Conservation (phyloP, 768 basidiomycete species). For the Sistotremastrum suecicum region DNA sequence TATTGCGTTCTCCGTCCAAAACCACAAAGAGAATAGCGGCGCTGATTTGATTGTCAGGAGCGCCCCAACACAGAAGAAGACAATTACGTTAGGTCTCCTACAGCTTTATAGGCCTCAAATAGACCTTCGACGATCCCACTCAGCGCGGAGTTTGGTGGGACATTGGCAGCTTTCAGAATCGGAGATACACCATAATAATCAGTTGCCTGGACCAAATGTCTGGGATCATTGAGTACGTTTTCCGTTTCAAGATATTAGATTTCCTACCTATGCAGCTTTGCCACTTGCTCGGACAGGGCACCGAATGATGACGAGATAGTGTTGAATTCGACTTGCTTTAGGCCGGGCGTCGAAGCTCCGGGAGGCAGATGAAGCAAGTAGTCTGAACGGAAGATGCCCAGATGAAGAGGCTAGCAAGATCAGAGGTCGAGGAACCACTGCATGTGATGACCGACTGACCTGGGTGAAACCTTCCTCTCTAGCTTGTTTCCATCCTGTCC, state of each 20-base stretch:
- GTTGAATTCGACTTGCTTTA: constrained; percentile 98
- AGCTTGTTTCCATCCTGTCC: constrained; percentile 72
- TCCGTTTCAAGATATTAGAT: background rate
- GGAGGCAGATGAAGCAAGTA: constrained; percentile 64
- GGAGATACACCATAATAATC: constrained; percentile 51
- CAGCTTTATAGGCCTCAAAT: constrained; percentile 66
- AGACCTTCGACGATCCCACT: constrained; percentile 61
- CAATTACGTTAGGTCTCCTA: constrained; percentile 38
- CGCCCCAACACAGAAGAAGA: background rate
- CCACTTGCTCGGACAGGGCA: constrained; percentile 47
- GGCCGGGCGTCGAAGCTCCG: constrained; percentile 15
- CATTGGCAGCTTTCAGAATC: constrained; percentile 34
- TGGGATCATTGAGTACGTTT: constrained; percentile 14
- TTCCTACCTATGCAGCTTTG: constrained; percentile 63
- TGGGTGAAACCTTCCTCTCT: constrained; percentile 48
- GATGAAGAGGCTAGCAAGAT: constrained; percentile 50
- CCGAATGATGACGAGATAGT: constrained; percentile 93
- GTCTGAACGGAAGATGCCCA: constrained; percentile 90
- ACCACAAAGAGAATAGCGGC: constrained; percentile 75
- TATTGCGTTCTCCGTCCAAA: constrained; percentile 78
- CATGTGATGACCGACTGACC: constrained; percentile 20
- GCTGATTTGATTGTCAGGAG: constrained; percentile 13
- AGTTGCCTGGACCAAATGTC: constrained; percentile 54
- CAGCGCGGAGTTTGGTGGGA: constrained; percentile 64
- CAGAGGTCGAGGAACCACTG: background rate